These are phyloP conservation scores for Coemansia umbellata DNA, from an alignment of 192 early-diverging fungal genomes.

Conservation along the genomic window DNA sequence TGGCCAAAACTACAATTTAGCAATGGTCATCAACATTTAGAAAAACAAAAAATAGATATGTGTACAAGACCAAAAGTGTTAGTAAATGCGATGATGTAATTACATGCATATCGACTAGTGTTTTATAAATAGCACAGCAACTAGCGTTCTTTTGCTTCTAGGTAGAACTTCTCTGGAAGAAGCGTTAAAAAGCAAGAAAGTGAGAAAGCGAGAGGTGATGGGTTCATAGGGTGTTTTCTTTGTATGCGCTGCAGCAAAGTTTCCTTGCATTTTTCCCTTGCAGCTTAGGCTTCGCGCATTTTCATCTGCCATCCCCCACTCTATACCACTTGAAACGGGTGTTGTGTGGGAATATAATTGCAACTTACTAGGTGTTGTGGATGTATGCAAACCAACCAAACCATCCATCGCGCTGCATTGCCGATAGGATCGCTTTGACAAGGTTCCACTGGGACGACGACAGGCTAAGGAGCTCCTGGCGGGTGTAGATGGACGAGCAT, in stretches of 20 bases:
- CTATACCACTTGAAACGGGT: neutral
- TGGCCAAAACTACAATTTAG: constrained; percentile 27
- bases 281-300: neutral
- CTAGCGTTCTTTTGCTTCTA: no score
- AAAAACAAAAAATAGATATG: neutral
- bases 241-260: no score
- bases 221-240: no score
- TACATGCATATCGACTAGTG: no score
- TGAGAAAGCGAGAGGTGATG: no score
- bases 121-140: no score
- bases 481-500: constrained; percentile 45
- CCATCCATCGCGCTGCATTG: constrained; percentile 49
- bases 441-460: constrained; percentile 26
- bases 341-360: neutral
- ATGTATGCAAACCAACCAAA: constrained; percentile 44
- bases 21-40: no score
- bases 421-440: constrained; percentile 16
- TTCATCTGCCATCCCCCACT: neutral
- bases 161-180: no score
- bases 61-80: no score
- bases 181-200: no score
- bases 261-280: no score
- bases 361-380: constrained; percentile 35
- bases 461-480: constrained; percentile 45
- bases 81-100: no score